Base-by-base conservation (phyloP, 2,329 filamentous ascomycete species). In the Ceratocystis harringtonii region DNA sequence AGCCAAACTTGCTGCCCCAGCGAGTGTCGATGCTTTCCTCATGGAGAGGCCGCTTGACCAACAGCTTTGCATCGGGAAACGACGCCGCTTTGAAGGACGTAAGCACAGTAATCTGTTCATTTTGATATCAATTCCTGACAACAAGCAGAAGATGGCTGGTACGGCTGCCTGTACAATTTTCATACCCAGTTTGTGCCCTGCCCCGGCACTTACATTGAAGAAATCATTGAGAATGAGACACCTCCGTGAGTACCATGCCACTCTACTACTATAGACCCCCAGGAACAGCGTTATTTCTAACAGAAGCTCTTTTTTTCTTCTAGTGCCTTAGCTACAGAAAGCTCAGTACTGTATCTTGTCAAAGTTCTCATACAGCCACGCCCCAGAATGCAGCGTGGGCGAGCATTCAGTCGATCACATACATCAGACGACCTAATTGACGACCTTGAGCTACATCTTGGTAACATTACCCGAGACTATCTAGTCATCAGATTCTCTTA, bases 401-500 rank as follows among this genome's bases (percentile, higher is more conserved):
- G 62, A 50, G 30, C 32, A 17, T 55, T 15, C 5, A 55, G 45
- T 12, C 50, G 44, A 36, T 60, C 60, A 32, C 61, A 65, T 32
- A 65, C 66, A 1, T 79, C 83, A 0, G 81, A 85, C 12, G 76
- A 81, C 50, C 73, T 86, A 41, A 82, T 87, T 17, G 77, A 81
- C 28, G 81, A 85, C 66, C 75, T 86, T 10, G 81, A 86, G 70
- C 73, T 75, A 36, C 78, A 84, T 65, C 77, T 86, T 2, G 81
- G 82, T 36, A 75, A 77, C 63, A 74, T 75, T 2, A 72, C 72
- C 22, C 76, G 76, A 17, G 76, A 78, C 43, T 85, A 82, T 68
- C 72, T 85, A 62, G 76, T 76, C 2, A 74, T 85, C 17, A 75
- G 75, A 22, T 69, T 86, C 6, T 78, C 74, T 5, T 86, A 85